Evolutionary conservation across 148 eudicot genomes (phyloP).

Genomic region (Cornus suecica): DNA sequence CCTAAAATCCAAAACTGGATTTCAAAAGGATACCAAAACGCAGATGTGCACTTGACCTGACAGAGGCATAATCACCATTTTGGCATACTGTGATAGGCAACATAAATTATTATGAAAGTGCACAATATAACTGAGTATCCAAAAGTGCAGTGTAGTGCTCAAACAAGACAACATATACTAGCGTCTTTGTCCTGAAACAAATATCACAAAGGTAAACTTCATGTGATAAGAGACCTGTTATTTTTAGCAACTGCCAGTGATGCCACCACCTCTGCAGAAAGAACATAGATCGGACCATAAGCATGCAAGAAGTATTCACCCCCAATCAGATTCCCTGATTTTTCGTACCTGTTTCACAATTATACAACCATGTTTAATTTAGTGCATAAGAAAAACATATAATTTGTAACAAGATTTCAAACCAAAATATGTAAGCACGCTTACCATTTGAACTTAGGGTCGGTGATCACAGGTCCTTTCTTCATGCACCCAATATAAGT

Average conservation of each 20-base stretch:
- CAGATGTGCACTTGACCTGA: neutral
- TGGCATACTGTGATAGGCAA: neutral
- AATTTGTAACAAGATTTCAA: neutral
- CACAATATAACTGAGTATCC: neutral
- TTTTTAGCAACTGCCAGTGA: conserved; percentile 46
- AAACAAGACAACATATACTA: neutral
- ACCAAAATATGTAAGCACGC: neutral
- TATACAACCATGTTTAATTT: conserved; percentile 2
- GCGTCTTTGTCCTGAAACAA: neutral
- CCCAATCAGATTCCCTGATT: conserved; percentile 54
- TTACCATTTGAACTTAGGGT: conserved; percentile 73
- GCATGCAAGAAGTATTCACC: conserved; percentile 74
- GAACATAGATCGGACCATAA: conserved; percentile 68
- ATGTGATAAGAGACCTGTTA: conserved; percentile 37
- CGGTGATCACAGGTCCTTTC: conserved; percentile 76
- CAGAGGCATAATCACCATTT: neutral
- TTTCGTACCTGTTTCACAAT: conserved; percentile 48
- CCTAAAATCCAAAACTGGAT: neutral
- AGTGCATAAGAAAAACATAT: neutral
- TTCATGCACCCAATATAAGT: conserved; percentile 81
- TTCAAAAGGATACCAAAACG: neutral
- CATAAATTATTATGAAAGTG: neutral
- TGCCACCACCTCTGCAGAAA: conserved; percentile 63
- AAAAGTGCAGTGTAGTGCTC: neutral
- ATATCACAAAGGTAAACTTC: neutral